phyloP scores from a whole-genome alignment of 2,329 filamentous ascomycete genomes.

The Penicillium freii region DNA sequence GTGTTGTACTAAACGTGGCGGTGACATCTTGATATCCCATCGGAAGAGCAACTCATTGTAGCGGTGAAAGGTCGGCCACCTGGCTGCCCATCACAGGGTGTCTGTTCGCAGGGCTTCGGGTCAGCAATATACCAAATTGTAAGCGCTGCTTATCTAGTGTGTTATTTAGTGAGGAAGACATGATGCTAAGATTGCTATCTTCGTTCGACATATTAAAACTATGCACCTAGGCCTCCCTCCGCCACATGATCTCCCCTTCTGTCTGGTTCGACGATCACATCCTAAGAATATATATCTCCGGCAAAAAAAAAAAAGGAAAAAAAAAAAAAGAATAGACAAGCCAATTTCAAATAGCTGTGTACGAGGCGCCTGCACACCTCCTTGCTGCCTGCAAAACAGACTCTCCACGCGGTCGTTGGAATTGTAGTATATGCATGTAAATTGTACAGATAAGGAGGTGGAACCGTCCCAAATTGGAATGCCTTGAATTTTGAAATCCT shows the following conservation, averaged over 20 bases:
- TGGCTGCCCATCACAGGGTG: slow-evolving; percentile 1
- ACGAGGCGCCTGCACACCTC: slow-evolving; percentile 1
- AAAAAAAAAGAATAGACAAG: not conserved
- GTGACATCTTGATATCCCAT: slow-evolving; percentile 21
- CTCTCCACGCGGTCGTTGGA: slow-evolving; percentile 7
- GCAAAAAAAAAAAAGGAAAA: not conserved
- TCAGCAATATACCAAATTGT: not conserved
- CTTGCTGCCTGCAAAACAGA: slow-evolving; percentile 12
- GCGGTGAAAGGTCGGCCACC: slow-evolving; percentile 22
- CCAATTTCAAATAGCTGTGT: not conserved
- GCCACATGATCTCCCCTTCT: not conserved
- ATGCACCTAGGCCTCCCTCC: not conserved
- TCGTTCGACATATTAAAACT: not conserved
- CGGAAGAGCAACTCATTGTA: slow-evolving; percentile 12
- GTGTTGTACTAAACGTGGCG: slow-evolving; percentile 23
- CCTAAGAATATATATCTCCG: not conserved
- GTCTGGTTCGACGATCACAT: slow-evolving; percentile 11
- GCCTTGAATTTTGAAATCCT: not conserved
- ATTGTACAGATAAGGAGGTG: not conserved
- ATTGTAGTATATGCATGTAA: not conserved
- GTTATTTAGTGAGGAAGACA: not conserved
- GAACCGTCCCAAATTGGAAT: not conserved
- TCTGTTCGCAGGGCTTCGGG: not conserved
- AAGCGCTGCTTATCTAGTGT: not conserved
- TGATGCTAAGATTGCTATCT: not conserved